Conservation (phyloP, 768 basidiomycete genomes). For the Gyrodon lividus region DNA sequence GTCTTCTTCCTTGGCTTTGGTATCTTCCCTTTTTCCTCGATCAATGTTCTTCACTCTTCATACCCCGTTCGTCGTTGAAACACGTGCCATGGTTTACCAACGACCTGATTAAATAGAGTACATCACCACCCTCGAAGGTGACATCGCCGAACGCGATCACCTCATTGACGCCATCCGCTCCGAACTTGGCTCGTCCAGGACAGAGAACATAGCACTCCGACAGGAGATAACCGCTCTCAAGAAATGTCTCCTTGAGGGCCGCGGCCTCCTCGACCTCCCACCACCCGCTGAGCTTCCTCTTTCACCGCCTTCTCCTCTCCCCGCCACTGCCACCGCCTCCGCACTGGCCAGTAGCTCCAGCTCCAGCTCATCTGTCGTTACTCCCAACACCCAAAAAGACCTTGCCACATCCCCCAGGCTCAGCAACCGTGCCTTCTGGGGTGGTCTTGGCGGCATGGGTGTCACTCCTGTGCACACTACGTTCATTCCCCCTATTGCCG, state of each 20-base stretch:
- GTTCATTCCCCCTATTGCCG: constrained; percentile 68
- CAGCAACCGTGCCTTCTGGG: constrained; percentile 68
- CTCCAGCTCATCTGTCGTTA: constrained; percentile 39
- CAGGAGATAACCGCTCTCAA: constrained; percentile 77
- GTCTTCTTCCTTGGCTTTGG: too few species aligned
- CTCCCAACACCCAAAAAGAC: constrained; percentile 77
- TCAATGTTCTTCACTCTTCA: not conserved
- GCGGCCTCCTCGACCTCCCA: constrained; percentile 47
- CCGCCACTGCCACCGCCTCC: constrained; percentile 17
- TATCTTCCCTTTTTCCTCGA: not conserved
- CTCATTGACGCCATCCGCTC: constrained; percentile 84
- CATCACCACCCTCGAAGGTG: constrained; percentile 89
- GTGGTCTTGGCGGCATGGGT: constrained; percentile 66
- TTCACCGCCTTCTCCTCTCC: constrained; percentile 44
- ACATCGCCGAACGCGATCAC: constrained; percentile 89
- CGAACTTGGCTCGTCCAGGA: constrained; percentile 75
- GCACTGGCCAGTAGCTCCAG: constrained; percentile 11
- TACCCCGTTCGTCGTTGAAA: not conserved
- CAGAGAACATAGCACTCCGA: constrained; percentile 80
- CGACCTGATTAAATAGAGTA: constrained; percentile 60
- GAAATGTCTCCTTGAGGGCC: constrained; percentile 68
- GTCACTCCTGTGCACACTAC: constrained; percentile 85
- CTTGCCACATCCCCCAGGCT: constrained; percentile 62
- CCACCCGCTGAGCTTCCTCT: constrained; percentile 42
- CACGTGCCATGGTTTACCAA: not conserved